Evolutionary conservation across 2,329 filamentous ascomycete species (phyloP).

Genomic region (Aspergillus pseudotamarii): DNA sequence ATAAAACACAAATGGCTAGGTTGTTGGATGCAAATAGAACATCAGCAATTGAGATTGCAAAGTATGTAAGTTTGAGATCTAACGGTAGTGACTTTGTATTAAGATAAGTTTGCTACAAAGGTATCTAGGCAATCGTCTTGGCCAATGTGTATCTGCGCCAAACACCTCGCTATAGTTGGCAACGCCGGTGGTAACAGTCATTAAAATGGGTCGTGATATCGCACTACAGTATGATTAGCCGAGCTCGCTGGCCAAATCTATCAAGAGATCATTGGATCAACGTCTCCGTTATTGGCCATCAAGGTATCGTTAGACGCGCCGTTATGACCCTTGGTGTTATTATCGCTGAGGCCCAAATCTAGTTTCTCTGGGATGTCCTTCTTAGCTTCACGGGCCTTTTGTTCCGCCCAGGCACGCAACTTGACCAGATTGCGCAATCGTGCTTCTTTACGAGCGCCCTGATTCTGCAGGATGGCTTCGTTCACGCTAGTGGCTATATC

Average conservation of each 20-base stretch:
- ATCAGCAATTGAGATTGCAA: neutral
- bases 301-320: constrained; percentile 40
- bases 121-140: neutral
- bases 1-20: too few relatives aligned
- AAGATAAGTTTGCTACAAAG: neutral
- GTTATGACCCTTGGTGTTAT: constrained; percentile 29
- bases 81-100: neutral
- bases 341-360: constrained; percentile 47
- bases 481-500: constrained; percentile 89
- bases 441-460: constrained; percentile 74
- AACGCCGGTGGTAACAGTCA: constrained; percentile 7
- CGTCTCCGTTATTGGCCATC: constrained; percentile 46
- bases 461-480: constrained; percentile 76
- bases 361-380: constrained; percentile 51
- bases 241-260: constrained; percentile 10
- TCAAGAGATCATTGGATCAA: constrained; percentile 46
- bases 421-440: constrained; percentile 80
- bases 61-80: neutral
- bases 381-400: constrained; percentile 50
- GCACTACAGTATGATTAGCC: neutral
- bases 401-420: constrained; percentile 83
- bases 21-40: too few relatives aligned
- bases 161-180: neutral
- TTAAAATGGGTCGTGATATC: neutral
- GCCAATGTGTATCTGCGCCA: constrained; percentile 3